phyloP scores from a whole-genome alignment of 768 basidiomycete species.

The Lactarius hengduanensis region DNA sequence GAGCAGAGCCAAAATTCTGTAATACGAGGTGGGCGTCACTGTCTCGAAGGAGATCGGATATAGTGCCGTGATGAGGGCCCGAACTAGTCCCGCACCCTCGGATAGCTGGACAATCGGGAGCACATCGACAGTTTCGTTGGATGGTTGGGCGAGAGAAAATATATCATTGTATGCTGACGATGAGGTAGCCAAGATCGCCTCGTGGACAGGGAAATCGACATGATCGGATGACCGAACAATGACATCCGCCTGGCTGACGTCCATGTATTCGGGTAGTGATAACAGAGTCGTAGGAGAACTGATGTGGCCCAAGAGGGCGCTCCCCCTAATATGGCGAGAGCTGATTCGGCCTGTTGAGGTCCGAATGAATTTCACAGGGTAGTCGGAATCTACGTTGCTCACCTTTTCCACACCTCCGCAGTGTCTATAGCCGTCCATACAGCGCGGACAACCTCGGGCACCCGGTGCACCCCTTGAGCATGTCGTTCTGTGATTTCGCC shows the following conservation, averaged over 20 bases:
- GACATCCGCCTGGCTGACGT: constrained; percentile 37
- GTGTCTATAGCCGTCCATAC: no score
- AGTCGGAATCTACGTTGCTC: no score
- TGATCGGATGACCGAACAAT: constrained; percentile 44
- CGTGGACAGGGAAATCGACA: constrained; percentile 46
- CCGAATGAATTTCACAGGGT: no score
- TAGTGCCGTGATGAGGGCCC: not conserved
- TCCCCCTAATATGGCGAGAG: not conserved
- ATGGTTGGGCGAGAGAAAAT: constrained; percentile 10
- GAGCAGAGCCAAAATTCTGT: not conserved
- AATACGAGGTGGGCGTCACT: not conserved
- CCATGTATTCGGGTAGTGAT: not conserved
- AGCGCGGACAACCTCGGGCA: no score
- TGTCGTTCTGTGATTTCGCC: no score
- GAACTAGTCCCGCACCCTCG: not conserved
- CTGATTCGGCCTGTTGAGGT: no score
- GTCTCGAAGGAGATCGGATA: not conserved
- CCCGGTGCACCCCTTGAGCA: no score
- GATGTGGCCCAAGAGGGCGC: not conserved
- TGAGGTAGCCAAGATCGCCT: constrained; percentile 42
- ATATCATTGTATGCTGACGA: constrained; percentile 39
- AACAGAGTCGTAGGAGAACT: not conserved
- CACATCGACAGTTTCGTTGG: not conserved
- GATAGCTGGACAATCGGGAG: constrained; percentile 1
- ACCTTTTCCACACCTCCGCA: no score